Conservation (phyloP, 441 rosid species). For the Populus hybrid region DNA sequence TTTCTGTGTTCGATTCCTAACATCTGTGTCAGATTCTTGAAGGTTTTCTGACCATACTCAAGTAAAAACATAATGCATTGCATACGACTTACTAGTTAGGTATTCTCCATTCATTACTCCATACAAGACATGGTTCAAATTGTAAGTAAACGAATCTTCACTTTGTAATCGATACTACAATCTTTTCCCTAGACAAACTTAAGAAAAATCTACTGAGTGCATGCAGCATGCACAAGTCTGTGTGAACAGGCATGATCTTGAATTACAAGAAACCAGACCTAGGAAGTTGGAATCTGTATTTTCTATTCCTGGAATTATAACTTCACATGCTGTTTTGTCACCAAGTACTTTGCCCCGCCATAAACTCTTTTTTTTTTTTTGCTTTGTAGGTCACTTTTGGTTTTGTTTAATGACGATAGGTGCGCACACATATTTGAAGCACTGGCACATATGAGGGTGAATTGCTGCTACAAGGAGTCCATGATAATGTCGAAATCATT, state of each 20-base stretch:
- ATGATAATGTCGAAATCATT: conserved; percentile 73
- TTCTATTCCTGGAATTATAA: neutral
- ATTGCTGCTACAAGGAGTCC: conserved; percentile 85
- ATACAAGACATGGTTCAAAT: neutral
- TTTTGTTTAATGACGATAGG: conserved; percentile 71
- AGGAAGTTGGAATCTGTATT: neutral
- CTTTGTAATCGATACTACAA: neutral
- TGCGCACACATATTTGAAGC: conserved; percentile 93
- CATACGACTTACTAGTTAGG: neutral
- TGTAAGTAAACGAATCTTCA: neutral
- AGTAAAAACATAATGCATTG: neutral
- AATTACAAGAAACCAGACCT: neutral
- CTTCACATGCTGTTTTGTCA: neutral
- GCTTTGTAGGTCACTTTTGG: conserved; percentile 75
- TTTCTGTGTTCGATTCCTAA: neutral
- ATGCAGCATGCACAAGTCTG: neutral
- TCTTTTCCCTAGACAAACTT: neutral
- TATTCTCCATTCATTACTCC: neutral
- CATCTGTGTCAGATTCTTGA: neutral
- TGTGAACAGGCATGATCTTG: neutral
- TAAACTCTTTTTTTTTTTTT: conserved; percentile 7
- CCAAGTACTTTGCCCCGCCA: neutral
- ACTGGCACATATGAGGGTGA: conserved; percentile 74
- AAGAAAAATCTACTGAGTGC: neutral
- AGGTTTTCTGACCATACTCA: neutral